Evolutionary conservation across 73 alveolate genomes (phyloP), one percentile per base, ranked within the genome.

Genomic region (Paraurostyla sp.): DNA sequence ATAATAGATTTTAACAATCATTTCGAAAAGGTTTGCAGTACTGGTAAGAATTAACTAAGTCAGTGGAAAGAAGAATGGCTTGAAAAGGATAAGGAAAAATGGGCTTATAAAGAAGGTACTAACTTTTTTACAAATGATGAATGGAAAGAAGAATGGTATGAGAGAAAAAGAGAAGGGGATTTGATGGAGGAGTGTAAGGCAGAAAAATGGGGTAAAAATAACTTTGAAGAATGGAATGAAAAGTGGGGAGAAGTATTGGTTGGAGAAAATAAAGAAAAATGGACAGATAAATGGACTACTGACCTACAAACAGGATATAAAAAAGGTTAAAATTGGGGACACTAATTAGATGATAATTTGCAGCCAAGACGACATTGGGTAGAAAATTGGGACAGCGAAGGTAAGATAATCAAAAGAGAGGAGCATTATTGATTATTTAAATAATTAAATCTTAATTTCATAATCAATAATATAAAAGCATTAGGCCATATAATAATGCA

Each of bases 291-390:
- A 50, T 73, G 71, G 86, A 33, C 68, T n/a, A 25, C 46, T 1
- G 86, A 73, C 42, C 6, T 45, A 2, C 3, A 45, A 13, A 32
- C 86, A 45, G 86, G 86, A n/a, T 50, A 25, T 50, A 73, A 43
- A 50, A 73, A 57, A 50, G 86, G 86, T 48, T 68, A 43, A 50
- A 73, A 73, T 73, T 73, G 86, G 86, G 86, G 86, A 6, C 86
- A 73, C 30, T 4, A 4, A 9, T 73, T 25, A 3, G 71, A 45
- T 45, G 68, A 40, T 20, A 30, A 73, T 25, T n/a, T 7, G 11
- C 3, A 73, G 46, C 68, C 71, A 4, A 73, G 46, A 25, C 42
- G 46, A 3, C 86, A 73, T 73, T 73, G 86, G 86, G 71, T 50
- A 0, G 86, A 73, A 73, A 16, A 73, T n/a, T 73, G 86, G 86